Base-by-base conservation (phyloP, 2,329 filamentous ascomycete species). In the Hymenoscyphus repandus region DNA sequence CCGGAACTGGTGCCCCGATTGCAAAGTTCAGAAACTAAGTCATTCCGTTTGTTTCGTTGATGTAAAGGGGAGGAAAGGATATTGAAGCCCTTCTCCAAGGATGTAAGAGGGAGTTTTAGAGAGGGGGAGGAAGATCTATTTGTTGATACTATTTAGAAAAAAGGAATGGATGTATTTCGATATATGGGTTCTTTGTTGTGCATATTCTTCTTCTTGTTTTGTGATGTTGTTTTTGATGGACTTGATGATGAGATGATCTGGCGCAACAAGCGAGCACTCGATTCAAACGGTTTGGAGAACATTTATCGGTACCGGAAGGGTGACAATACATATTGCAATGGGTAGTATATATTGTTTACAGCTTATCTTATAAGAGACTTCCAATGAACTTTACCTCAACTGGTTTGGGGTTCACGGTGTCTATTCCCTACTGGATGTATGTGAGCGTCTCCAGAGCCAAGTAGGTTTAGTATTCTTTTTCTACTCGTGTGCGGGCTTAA, bases 1-100 rank as follows among this genome's bases (percentile, higher is more conserved):
- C 54, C 27, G 47, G 50, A 20, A 55, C 54, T 34, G 53, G 34
- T 6, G 47, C 17, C 47, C 53, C 13, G 53, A 56, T 39, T 27
- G 22, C 22, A 27, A 27, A 27, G 22, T 27, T 27, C 22, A 27
- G 22, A 27, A 27, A 27, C 22, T 27, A 27, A 27, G 22, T 7
- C 22, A 27, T 27, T 27, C 22, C 22, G 22, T 27, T 27, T 27
- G 22, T 27, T 27, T 27, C 22, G 22, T 27, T 4, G 22, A 7
- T 27, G 22, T 27, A 27, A 4, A 27, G 22, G 22, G 7, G 22
- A 27, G 22, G 22, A 27, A 27, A 27, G 22, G 22, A 7, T 7
- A 7, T 27, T 7, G 22, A 27, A n/a, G n/a, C n/a, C n/a, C 22
- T 15, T 31, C 40, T 31, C 40, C 13, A 32, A 4, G 15, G 9